Conservation (phyloP, 306 rosid species). For the Corylus avellana region DNA sequence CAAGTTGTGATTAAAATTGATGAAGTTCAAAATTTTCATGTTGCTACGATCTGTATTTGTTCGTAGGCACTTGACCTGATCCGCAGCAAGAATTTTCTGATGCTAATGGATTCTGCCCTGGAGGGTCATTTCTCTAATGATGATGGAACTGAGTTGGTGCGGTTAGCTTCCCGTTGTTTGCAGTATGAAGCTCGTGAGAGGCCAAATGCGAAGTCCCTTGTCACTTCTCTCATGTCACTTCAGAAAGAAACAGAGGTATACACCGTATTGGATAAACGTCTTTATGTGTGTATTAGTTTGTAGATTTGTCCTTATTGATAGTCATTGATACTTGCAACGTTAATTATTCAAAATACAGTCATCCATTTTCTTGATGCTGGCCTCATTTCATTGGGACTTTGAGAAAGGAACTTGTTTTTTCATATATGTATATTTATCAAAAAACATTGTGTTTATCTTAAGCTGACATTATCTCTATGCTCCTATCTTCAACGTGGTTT, state of each 20-base stretch:
- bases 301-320: neutral
- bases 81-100: conserved; percentile 85
- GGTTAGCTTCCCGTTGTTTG: conserved; percentile 91
- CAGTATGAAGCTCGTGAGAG: conserved; percentile 98
- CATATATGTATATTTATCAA: neutral
- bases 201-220: conserved; percentile 91
- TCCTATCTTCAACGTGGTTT: neutral
- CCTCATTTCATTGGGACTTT: neutral
- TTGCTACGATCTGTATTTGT: conserved; percentile 5
- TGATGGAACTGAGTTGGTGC: conserved; percentile 93
- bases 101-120: conserved; percentile 95
- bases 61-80: conserved; percentile 89
- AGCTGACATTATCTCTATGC: neutral
- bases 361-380: neutral
- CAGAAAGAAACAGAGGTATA: conserved; percentile 92
- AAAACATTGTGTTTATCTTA: neutral
- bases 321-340: neutral
- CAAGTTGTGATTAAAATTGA: neutral
- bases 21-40: neutral
- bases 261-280: neutral
- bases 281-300: neutral
- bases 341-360: neutral
- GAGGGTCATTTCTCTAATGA: conserved; percentile 96
- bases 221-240: conserved; percentile 70
- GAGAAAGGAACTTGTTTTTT: too few relatives aligned